Percentiles rank a stretch among this genome's conserved stretches.
Evolutionary conservation across 192 early-diverging fungal species (phyloP).

Genomic region (Phlyctochytrium planicorne): DNA sequence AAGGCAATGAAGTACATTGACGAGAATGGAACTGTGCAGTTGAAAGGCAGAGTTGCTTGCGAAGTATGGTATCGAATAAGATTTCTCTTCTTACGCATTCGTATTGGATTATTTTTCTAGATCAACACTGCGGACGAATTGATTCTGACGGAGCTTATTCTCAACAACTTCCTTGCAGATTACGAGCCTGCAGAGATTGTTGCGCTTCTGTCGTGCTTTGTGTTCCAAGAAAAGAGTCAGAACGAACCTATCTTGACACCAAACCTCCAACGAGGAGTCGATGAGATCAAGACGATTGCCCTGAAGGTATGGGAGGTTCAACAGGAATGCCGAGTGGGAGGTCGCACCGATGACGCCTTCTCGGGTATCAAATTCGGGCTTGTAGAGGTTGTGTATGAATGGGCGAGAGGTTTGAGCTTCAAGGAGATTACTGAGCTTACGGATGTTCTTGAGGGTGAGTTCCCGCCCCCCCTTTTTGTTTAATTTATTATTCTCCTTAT

Average conservation of each 20-base stretch:
- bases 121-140: conserved; percentile 97
- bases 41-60: conserved; percentile 95
- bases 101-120: conserved; percentile 21
- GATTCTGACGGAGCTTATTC: conserved; percentile 88
- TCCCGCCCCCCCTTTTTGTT: not conserved
- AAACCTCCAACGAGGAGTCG: conserved; percentile 52
- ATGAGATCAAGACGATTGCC: conserved; percentile 69
- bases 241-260: conserved; percentile 66
- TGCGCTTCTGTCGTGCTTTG: conserved; percentile 89
- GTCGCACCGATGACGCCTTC: conserved; percentile 34
- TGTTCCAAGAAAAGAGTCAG: conserved; percentile 88
- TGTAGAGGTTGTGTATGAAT: conserved; percentile 97
- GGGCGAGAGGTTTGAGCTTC: conserved; percentile 92
- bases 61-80: conserved; percentile 53
- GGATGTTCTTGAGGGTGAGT: conserved; percentile 85
- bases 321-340: conserved; percentile 48
- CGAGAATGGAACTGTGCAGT: conserved; percentile 79
- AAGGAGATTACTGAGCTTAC: conserved; percentile 89
- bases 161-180: conserved; percentile 88
- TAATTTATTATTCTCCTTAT: not conserved
- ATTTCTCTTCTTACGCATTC: not conserved
- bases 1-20: conserved; percentile 80
- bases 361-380: conserved; percentile 74
- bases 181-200: conserved; percentile 92
- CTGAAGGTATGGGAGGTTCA: conserved; percentile 72